Base-by-base conservation (phyloP, 2,329 filamentous ascomycete species). In the Fusarium sp. region DNA sequence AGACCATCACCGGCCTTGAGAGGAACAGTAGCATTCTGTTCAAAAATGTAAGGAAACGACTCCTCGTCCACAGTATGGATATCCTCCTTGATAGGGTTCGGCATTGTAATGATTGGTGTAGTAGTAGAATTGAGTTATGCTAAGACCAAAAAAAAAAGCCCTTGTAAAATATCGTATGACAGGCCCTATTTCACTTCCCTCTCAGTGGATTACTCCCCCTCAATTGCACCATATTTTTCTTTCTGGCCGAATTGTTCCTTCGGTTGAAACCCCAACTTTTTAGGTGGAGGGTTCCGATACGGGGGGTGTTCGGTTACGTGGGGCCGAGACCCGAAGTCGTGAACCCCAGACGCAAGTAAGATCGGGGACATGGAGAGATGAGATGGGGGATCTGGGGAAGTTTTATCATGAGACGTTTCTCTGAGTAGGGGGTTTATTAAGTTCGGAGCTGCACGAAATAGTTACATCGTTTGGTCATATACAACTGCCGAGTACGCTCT, bases 51-150 rank as follows among this genome's bases (percentile, higher is more conserved):
- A 15, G 68, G 64, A 39, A 71, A 71, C 0, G 65, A 68, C 2
- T 68, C 18, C 10, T 78, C 71, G 55, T 81, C 79, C n/a, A 79
- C 72, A 0, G 62, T 73, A 29, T 75, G 73, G 22, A 80, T 69
- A 54, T 80, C 78, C 2, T 62, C 42, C 20, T 70, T 75, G 42
- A 76, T 77, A n/a, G 68, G 38, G 57, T 80, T 79, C 9, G 78
- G 78, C 79, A 80, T 80, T 4, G 33, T 72, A 31, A 36, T 31
- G 25, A 44, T 47, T 13, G n/a, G 39, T 42, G 5, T 27, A 10
- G 1, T 46, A n/a, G 15, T 5, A 14, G 17, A 41, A n/a, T 6
- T 39, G 41, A 49, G 9, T 25, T 49, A 49, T 44, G 41, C 4
- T 27, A 29, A 10, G 18, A 31, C 27, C 47, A 35, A 25, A 11